Evolutionary conservation across 2,329 filamentous ascomycete genomes (phyloP).

Genomic region (Fusarium piperis): DNA sequence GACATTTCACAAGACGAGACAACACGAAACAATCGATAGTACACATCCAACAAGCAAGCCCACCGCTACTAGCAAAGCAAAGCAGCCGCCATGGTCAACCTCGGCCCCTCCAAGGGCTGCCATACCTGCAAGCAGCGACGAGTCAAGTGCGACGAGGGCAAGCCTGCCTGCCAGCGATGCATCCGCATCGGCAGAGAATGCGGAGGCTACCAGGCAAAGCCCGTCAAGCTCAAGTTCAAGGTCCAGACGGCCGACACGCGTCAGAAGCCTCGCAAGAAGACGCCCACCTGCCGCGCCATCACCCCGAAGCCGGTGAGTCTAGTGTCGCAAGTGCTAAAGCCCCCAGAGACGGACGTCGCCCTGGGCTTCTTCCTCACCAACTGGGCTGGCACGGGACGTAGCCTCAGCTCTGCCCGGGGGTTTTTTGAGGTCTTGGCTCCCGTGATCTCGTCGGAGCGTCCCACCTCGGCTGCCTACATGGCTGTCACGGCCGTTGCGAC

Average conservation of each 20-base stretch:
- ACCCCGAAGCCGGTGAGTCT: neutral
- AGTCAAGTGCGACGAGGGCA: conserved; percentile 23
- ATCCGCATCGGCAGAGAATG: conserved; percentile 2
- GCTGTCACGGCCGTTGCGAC: conserved; percentile 15
- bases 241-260: neutral
- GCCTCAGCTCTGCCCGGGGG: conserved; percentile 7
- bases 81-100: conserved; percentile 15
- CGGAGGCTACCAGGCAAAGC: conserved; percentile 16
- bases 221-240: conserved; percentile 9
- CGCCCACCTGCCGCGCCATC: neutral
- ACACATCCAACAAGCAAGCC: neutral
- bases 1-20: neutral
- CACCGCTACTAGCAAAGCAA: neutral
- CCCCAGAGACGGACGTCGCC: conserved; percentile 9
- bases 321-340: neutral
- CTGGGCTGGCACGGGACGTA: conserved; percentile 6
- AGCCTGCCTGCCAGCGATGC: conserved; percentile 17
- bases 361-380: conserved; percentile 11
- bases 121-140: conserved; percentile 19
- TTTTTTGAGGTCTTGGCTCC: conserved; percentile 21
- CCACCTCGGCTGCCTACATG: conserved; percentile 2
- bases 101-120: conserved; percentile 19
- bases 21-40: neutral
- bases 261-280: neutral
- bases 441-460: conserved; percentile 2